Base-by-base conservation (phyloP, 1,284 basidiomycete genomes). In the Moniliella sp. region DNA sequence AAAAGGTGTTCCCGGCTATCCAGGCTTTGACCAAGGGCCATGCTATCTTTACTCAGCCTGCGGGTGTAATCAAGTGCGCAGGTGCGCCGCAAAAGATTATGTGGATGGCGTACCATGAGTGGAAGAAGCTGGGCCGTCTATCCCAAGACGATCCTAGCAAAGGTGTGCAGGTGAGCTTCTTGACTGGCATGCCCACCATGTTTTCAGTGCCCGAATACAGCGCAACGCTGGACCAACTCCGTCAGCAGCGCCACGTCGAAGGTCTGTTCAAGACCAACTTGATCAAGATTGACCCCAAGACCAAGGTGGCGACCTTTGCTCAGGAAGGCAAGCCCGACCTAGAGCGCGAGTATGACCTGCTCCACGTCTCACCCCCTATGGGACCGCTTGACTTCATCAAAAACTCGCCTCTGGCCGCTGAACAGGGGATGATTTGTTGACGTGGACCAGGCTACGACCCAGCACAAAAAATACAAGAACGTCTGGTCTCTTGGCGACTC, bases 41-140 rank as follows among this genome's bases (percentile, higher is more conserved):
- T 33, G 84, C 86, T n/a, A 2, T 70, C 94, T 50, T 97, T 65
- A 94, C 88, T 0, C 88, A 94, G 61, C 88, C 86, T 17, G 73
- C 76, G n/a, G 83, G 86, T 14, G 66, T 82, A 15, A 72, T 94
- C 61, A 94, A 94, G 64, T 94, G 86, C 58, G 79, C 84, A 33
- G 88, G 88, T 62, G 83, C 64, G 15, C 64, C n/a, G 63, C 41
- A 67, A 64, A 62, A 40, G n/a, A 50, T 55, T 30, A 51, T 54
- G 55, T 57, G 49, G 50, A 28, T 52, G 11, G 50, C 50, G 1
- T 26, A 45, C 11, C 45, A 56, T 35, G 35, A 46, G 36, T 56
- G 52, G 52, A 43, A 41, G 45, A 33, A 16, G 25, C 2, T n/a
- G n/a, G 47, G 45, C 1, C 37, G 49, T 12, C 47, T 42, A 39